Conservation (phyloP, 163 green algal species). For the Botryococcus braunii region DNA sequence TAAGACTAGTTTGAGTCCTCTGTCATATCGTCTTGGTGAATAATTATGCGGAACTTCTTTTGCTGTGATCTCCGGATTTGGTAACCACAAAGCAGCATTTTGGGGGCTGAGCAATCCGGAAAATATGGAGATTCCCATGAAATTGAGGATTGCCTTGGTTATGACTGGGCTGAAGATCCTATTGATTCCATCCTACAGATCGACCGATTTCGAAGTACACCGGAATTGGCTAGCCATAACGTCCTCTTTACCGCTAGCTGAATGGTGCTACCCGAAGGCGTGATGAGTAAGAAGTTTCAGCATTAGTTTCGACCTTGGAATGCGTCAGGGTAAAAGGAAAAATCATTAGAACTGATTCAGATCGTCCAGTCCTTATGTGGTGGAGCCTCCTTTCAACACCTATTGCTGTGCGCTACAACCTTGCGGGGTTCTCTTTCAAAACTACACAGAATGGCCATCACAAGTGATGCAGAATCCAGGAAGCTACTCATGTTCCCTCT, state of each 20-base stretch:
- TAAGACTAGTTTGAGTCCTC: too few species aligned
- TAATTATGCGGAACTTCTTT: too few species aligned
- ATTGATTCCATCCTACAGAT: slow-evolving; percentile 80
- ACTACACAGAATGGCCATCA: background rate
- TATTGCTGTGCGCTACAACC: too few species aligned
- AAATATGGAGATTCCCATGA: too few species aligned
- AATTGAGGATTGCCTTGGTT: background rate
- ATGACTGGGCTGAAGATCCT: slow-evolving; percentile 68
- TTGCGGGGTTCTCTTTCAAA: too few species aligned
- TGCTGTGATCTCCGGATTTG: too few species aligned
- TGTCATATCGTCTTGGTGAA: too few species aligned
- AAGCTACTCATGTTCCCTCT: background rate
- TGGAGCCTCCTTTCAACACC: too few species aligned
- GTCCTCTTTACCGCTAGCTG: slow-evolving; percentile 48
- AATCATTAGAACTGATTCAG: too few species aligned
- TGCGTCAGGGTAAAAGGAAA: background rate
- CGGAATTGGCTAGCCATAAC: slow-evolving; percentile 96
- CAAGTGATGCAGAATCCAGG: background rate
- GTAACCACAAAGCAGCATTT: too few species aligned
- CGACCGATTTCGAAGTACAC: slow-evolving; percentile 97
- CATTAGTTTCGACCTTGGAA: background rate
- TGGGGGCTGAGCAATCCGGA: too few species aligned
- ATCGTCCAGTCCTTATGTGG: too few species aligned
- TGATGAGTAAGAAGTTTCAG: background rate
- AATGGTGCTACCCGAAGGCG: slow-evolving; percentile 70